Percentiles rank a stretch among this genome's conserved stretches.
Evolutionary conservation across 306 rosid species (phyloP).

Genomic region (Acacia acuminata): DNA sequence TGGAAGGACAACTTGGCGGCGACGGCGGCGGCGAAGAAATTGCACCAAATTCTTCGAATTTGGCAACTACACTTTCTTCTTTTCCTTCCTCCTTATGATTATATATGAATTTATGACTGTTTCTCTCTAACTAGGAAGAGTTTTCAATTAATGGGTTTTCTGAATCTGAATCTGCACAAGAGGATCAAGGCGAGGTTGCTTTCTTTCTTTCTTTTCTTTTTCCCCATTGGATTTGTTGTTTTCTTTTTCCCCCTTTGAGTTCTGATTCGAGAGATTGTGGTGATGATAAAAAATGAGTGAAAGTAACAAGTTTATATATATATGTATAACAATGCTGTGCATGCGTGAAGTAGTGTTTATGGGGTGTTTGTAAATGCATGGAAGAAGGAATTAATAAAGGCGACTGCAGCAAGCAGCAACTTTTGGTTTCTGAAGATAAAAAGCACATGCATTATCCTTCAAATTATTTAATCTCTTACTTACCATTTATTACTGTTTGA

Average conservation of each 20-base stretch:
- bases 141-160: constrained; percentile 31
- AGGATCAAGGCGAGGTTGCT: constrained; percentile 26
- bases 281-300: constrained; percentile 37
- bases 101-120: neutral
- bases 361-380: constrained; percentile 46
- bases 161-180: constrained; percentile 20
- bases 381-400: constrained; percentile 39
- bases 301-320: constrained; percentile 11
- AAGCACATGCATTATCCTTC: neutral
- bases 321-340: constrained; percentile 36
- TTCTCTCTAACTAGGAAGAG: constrained; percentile 39
- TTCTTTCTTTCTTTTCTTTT: neutral
- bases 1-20: constrained; percentile 54
- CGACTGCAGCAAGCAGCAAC: constrained; percentile 40
- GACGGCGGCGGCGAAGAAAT: constrained; percentile 54
- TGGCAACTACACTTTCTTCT: constrained; percentile 57
- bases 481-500: constrained; percentile 17
- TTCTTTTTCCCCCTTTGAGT: constrained; percentile 17
- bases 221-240: constrained; percentile 17
- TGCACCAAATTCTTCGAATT: constrained; percentile 49
- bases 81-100: constrained; percentile 68
- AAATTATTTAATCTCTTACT: neutral
- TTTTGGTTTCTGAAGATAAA: constrained; percentile 41
- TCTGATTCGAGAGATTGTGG: constrained; percentile 49
- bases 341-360: constrained; percentile 48